phyloP scores from a whole-genome alignment of 768 basidiomycete species.

The Suillus weaverae region DNA sequence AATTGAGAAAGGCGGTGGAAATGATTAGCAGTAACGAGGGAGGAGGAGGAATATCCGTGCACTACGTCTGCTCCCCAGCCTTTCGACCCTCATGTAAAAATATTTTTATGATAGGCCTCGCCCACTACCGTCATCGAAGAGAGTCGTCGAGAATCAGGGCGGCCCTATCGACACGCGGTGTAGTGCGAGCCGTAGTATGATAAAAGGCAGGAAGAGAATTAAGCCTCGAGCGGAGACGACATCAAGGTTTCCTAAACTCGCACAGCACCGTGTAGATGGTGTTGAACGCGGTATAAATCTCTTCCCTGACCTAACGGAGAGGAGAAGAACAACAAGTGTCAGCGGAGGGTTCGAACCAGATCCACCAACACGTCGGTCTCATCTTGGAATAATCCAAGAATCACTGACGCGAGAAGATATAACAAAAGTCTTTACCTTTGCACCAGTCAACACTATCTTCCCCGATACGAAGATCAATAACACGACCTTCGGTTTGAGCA shows the following conservation, averaged over 20 bases:
- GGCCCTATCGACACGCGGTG: conserved; percentile 8
- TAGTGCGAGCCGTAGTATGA: background rate
- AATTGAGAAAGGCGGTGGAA: background rate
- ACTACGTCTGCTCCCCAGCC: conserved; percentile 37
- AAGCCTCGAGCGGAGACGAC: background rate
- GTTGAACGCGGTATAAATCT: conserved; percentile 99
- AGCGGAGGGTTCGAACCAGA: conserved; percentile 51
- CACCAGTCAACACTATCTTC: conserved; percentile 98
- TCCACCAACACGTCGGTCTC: conserved; percentile 44
- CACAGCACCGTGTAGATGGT: conserved; percentile 97
- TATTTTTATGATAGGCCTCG: conserved; percentile 23
- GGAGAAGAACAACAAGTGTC: conserved; percentile 41
- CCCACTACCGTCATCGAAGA: conserved; percentile 4
- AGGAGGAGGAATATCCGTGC: conserved; percentile 36
- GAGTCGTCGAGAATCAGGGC: conserved; percentile 4
- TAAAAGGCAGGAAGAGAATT: conserved; percentile 5
- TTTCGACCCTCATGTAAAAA: conserved; percentile 24
- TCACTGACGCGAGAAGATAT: conserved; percentile 33
- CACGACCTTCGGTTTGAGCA: conserved; percentile 99
- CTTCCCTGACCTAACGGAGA: conserved; percentile 82
- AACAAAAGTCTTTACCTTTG: conserved; percentile 69
- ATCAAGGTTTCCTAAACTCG: conserved; percentile 88
- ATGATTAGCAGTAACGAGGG: conserved; percentile 29
- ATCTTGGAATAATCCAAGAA: conserved; percentile 20
- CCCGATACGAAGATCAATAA: conserved; percentile 98